Conservation (phyloP, 768 basidiomycete genomes). For the Leucosporidium creatinivorum region DNA sequence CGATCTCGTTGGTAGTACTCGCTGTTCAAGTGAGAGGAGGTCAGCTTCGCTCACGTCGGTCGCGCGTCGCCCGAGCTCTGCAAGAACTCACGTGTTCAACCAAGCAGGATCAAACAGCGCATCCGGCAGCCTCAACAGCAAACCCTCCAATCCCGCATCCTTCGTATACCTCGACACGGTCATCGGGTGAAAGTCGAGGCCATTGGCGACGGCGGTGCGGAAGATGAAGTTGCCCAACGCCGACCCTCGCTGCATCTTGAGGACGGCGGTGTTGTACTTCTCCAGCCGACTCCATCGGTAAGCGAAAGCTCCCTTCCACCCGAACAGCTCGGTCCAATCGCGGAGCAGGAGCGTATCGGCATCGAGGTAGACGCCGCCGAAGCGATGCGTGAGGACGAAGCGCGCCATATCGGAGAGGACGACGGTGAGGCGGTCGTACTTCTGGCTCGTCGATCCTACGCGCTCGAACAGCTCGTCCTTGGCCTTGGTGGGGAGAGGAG, state of each 20-base stretch:
- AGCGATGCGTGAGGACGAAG: conserved; percentile 90
- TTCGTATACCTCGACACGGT: conserved; percentile 81
- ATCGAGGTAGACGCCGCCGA: conserved; percentile 92
- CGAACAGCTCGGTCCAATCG: conserved; percentile 98
- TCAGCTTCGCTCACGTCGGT: background rate
- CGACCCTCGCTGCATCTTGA: conserved; percentile 88
- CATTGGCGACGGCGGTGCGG: conserved; percentile 86
- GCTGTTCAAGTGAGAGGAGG: conserved; percentile 46
- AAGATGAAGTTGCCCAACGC: conserved; percentile 90
- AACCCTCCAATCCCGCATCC: conserved; percentile 74
- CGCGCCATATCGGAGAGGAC: conserved; percentile 95
- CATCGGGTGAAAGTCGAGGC: conserved; percentile 95
- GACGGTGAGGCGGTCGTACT: conserved; percentile 85
- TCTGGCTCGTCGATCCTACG: conserved; percentile 73
- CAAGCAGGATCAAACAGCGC: conserved; percentile 95
- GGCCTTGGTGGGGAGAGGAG: background rate
- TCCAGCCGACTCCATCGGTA: conserved; percentile 90
- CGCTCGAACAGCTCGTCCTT: conserved; percentile 46
- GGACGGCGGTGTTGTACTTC: conserved; percentile 92
- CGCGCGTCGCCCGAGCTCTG: background rate
- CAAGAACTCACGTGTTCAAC: conserved; percentile 56
- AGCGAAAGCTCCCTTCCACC: conserved; percentile 91
- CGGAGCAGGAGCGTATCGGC: conserved; percentile 92
- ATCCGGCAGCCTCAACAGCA: conserved; percentile 86
- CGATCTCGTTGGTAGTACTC: conserved; percentile 60